These are phyloP conservation scores for Paraconiothyrium brasiliense DNA, from an alignment of 2,329 filamentous ascomycete genomes.

Conservation along the genomic window DNA sequence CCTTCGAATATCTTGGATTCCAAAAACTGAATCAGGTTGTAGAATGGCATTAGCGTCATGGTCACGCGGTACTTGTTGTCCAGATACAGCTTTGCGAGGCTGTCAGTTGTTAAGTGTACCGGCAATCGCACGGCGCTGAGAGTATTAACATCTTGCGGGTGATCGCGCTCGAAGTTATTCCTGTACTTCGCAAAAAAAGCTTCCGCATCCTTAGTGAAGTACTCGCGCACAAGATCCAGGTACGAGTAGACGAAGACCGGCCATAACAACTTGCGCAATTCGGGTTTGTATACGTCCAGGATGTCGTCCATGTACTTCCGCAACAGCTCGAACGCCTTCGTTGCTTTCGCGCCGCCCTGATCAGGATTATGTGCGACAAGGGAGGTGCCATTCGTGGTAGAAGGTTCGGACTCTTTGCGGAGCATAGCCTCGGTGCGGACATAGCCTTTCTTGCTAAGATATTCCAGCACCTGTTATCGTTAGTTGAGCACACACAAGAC, in stretches of 20 bases:
- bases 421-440: constrained; percentile 91
- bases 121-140: constrained; percentile 79
- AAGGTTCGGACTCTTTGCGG: constrained; percentile 84
- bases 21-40: constrained; percentile 84
- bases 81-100: constrained; percentile 81
- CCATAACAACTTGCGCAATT: constrained; percentile 88
- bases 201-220: constrained; percentile 76
- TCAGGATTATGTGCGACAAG: constrained; percentile 73
- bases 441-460: constrained; percentile 94
- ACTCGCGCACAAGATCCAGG: constrained; percentile 77
- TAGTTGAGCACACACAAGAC: constrained; percentile 14
- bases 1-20: constrained; percentile 86
- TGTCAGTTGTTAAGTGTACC: constrained; percentile 79
- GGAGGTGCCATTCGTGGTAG: constrained; percentile 85
- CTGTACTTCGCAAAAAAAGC: constrained; percentile 76
- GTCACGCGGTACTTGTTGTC: constrained; percentile 90
- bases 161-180: constrained; percentile 76
- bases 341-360: constrained; percentile 77
- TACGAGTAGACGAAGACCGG: constrained; percentile 94
- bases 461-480: constrained; percentile 79
- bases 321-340: constrained; percentile 76
- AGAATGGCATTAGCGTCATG: constrained; percentile 84
- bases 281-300: constrained; percentile 90
- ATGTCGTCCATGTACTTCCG: constrained; percentile 89
- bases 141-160: constrained; percentile 79